Conservation (phyloP, 176 grass and related monocot species). For the Cocos nucifera region DNA sequence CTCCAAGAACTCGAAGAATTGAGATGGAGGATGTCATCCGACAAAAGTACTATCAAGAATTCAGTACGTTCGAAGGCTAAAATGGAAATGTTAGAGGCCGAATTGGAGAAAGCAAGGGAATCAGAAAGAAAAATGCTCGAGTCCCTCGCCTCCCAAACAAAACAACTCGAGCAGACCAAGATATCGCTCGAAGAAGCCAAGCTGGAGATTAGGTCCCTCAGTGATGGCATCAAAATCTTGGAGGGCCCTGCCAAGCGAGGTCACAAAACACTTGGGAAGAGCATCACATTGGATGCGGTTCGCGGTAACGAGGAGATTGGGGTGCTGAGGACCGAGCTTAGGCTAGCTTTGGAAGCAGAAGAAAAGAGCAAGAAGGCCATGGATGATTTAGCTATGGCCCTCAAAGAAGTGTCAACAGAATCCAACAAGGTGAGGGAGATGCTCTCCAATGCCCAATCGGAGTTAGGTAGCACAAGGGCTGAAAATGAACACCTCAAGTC, state of each 20-base stretch:
- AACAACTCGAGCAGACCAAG: conserved; percentile 91
- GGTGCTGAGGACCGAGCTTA: conserved; percentile 36
- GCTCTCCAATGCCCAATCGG: conserved; percentile 44
- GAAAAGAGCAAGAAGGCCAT: conserved; percentile 63
- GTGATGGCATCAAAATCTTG: conserved; percentile 19
- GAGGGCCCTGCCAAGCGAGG: conserved; percentile 6
- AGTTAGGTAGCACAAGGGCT: conserved; percentile 39
- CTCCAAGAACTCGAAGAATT: conserved; percentile 36
- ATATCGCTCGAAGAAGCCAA: conserved; percentile 84
- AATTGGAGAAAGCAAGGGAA: conserved; percentile 61
- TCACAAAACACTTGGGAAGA: neutral
- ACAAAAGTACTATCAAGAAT: neutral
- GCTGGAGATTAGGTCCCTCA: conserved; percentile 53
- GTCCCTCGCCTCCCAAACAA: conserved; percentile 68
- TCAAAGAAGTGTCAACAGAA: conserved; percentile 73
- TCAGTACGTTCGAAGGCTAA: too few species aligned
- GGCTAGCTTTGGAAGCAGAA: conserved; percentile 45
- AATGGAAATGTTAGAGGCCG: conserved; percentile 29
- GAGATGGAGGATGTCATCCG: conserved; percentile 12
- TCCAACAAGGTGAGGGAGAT: conserved; percentile 48
- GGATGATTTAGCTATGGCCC: conserved; percentile 63
- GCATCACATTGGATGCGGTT: conserved; percentile 22
- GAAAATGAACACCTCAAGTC: conserved; percentile 23
- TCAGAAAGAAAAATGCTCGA: conserved; percentile 95
- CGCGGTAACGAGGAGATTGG: conserved; percentile 43